Base-by-base conservation (phyloP, 768 basidiomycete genomes). In the Leccinum sublutescens region DNA sequence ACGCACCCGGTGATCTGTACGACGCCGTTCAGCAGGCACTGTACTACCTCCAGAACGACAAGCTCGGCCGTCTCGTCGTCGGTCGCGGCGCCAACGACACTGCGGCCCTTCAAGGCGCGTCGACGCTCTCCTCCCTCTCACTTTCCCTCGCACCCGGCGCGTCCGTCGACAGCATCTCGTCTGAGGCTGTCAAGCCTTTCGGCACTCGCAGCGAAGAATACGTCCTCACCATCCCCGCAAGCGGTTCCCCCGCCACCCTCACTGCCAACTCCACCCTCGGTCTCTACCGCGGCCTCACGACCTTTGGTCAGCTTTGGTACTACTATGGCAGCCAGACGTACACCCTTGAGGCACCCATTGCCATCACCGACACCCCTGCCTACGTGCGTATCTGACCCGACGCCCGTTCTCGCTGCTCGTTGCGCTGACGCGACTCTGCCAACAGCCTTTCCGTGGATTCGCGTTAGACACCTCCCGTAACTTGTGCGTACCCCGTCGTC, bases 221-320 rank as follows among this genome's bases (percentile, higher is more conserved):
- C 59, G 54, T 59, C 1, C 68, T 85, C 7, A 57, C 49, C 0
- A 64, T 85, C 2, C 79, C 80, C 0, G 58, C 62, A 1, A 67
- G 78, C 29, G 79, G 77, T 4, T 53, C 65, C 0, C 40, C 55
- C 0, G 83, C 78, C 2, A 71, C 62, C 0, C 63, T 86, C 12
- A 65, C 57, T 0, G 81, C 84, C 10, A 78, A 76, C 50, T 77
- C 79, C 25, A 76, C 80, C 0, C 64, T 85, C 15, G 85, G 85
- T 0, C 66, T 85, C 5, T 75, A 79, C 11, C 72, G 85, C 25
- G 85, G 85, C 0, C 61, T 86, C 52, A 79, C 81, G 4, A 85
- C 84, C 2, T 86, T 86, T 64, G 68, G 73, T 19, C 82, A 84
- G 66, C 62, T 86, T 15, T 83, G 81, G 75, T 86, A 81, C 60